Percentiles rank a stretch among this genome's conserved stretches.
phyloP scores from a whole-genome alignment of 306 rosid genomes.

The Alnus rubra region DNA sequence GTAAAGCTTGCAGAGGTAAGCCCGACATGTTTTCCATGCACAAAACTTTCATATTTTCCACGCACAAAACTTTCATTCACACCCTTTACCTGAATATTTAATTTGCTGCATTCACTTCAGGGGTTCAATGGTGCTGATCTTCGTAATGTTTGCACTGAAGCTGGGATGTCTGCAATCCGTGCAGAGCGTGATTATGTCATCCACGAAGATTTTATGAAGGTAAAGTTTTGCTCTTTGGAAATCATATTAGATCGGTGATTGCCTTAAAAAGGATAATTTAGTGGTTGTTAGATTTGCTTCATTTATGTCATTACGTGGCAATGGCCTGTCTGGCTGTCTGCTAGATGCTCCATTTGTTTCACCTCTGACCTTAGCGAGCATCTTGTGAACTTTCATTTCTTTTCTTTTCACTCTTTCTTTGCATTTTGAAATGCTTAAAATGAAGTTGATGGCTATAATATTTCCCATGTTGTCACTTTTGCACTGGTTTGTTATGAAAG shows the following conservation, averaged over 20 bases:
- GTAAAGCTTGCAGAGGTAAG: conserved; percentile 66
- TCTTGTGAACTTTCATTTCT: neutral
- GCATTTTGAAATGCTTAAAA: too few relatives aligned
- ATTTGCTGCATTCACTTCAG: conserved; percentile 26
- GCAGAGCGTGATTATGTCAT: conserved; percentile 63
- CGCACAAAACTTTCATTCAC: too few relatives aligned
- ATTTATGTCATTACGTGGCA: neutral
- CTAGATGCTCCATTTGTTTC: neutral
- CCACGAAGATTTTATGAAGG: conserved; percentile 72
- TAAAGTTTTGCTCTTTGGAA: neutral
- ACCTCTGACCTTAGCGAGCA: neutral
- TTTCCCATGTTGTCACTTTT: too few relatives aligned
- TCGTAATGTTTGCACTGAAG: conserved; percentile 62
- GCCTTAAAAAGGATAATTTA: neutral
- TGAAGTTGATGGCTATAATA: too few relatives aligned
- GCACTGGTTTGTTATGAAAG: neutral
- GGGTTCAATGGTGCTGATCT: conserved; percentile 67
- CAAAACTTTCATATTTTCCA: too few relatives aligned
- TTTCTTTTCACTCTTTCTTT: too few relatives aligned
- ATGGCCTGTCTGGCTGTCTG: neutral
- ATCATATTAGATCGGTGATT: neutral
- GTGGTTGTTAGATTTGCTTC: neutral
- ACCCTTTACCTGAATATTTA: neutral
- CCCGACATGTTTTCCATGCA: neutral
- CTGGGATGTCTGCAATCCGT: conserved; percentile 65